phyloP scores from a whole-genome alignment of 352 stramenopile species.

The Pythium vanterpoolii region DNA sequence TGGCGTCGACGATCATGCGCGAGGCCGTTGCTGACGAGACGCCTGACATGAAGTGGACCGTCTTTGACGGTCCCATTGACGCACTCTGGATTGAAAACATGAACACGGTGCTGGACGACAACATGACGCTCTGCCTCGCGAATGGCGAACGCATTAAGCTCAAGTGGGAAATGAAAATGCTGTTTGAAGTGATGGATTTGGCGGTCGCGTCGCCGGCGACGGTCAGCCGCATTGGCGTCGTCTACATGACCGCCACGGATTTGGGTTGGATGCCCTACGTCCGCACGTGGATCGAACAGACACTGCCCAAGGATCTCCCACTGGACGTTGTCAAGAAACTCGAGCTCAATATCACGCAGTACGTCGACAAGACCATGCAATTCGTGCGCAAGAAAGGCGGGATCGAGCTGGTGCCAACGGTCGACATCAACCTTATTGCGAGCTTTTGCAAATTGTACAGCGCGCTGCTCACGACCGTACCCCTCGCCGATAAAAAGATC shows the following conservation, averaged over 20 bases:
- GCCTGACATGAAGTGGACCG: conserved; percentile 87
- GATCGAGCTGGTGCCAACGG: conserved; percentile 66
- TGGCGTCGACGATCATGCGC: conserved; percentile 91
- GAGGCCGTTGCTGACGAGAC: conserved; percentile 72
- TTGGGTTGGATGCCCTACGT: conserved; percentile 81
- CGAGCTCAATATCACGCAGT: conserved; percentile 28
- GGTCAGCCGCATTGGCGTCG: conserved; percentile 88
- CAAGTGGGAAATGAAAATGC: conserved; percentile 86
- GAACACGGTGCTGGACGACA: conserved; percentile 88
- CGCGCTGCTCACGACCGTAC: conserved; percentile 11
- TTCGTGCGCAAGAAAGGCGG: conserved; percentile 49
- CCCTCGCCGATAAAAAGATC: conserved; percentile 10
- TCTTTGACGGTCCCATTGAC: conserved; percentile 90
- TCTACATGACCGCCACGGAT: conserved; percentile 88
- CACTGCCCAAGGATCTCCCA: conserved; percentile 33
- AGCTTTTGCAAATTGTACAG: conserved; percentile 66
- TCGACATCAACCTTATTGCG: conserved; percentile 73
- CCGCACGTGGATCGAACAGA: conserved; percentile 56
- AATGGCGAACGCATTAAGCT: conserved; percentile 89
- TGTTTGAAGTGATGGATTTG: conserved; percentile 92
- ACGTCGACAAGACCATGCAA: conserved; percentile 51
- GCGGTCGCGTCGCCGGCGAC: conserved; percentile 86
- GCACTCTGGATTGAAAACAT: conserved; percentile 94
- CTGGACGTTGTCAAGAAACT: conserved; percentile 22
- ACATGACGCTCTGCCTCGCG: conserved; percentile 83